These are phyloP conservation scores for Musa acuminata DNA, from an alignment of 176 grass and related monocot genomes.

Conservation along the genomic window DNA sequence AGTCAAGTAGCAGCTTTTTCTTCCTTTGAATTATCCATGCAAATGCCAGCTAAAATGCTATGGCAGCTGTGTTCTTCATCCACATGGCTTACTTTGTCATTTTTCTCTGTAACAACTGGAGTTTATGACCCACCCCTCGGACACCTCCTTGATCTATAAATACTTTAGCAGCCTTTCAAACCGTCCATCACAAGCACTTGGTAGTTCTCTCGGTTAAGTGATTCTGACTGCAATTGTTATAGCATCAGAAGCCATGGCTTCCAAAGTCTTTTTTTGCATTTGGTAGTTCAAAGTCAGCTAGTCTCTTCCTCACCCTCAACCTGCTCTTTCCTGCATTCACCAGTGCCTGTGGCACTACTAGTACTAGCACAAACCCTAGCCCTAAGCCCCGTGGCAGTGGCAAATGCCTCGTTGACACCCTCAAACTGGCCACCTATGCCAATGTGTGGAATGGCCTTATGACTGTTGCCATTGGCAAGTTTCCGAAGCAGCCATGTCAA, in stretches of 20 bases:
- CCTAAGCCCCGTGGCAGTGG: neutral
- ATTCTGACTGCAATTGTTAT: neutral
- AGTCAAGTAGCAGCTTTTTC: neutral
- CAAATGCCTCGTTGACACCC: slow-evolving; percentile 59
- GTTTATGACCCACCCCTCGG: neutral
- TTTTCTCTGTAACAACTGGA: neutral
- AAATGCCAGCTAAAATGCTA: neutral
- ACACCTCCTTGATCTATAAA: neutral
- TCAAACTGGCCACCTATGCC: slow-evolving; percentile 63
- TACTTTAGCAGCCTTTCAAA: neutral
- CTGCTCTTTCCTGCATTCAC: slow-evolving; percentile 43
- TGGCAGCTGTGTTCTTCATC: neutral
- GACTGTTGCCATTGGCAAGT: slow-evolving; percentile 42
- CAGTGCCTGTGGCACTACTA: neutral
- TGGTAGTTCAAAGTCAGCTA: slow-evolving; percentile 1
- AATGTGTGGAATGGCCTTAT: slow-evolving; percentile 55
- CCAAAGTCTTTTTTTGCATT: slow-evolving; percentile 8
- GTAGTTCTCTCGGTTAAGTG: neutral
- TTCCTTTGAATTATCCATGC: neutral
- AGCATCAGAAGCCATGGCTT: slow-evolving; percentile 33
- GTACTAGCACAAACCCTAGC: neutral
- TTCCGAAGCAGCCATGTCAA: slow-evolving; percentile 35
- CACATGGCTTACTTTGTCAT: neutral
- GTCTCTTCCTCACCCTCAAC: slow-evolving; percentile 41
- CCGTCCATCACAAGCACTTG: neutral